A percentile compares a stretch with the other conserved stretches of the same genome.
Evolutionary conservation across 73 alveolate species (phyloP).

Genomic region (Diophrys appendiculata): DNA sequence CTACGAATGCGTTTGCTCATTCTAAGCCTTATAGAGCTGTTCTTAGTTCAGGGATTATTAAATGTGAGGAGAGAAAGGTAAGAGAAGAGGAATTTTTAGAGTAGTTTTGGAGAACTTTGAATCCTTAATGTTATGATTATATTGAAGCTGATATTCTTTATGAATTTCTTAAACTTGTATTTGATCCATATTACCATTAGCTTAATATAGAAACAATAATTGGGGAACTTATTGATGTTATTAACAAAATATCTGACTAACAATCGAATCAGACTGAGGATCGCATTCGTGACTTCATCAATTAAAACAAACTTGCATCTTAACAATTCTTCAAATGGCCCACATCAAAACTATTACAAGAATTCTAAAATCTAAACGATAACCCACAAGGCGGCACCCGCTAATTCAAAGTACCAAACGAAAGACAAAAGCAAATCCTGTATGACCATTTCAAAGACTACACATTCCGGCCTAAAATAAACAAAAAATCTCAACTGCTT

Average conservation of each 20-base stretch:
- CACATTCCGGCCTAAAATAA: constrained; percentile 27
- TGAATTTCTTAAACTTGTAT: constrained; percentile 27
- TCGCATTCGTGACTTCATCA: background rate
- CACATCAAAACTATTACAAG: background rate
- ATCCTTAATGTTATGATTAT: background rate
- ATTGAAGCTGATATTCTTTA: background rate
- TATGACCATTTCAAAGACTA: constrained; percentile 28
- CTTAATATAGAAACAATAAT: constrained; percentile 7
- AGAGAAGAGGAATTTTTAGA: background rate
- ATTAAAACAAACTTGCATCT: background rate
- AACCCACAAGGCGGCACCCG: constrained; percentile 12
- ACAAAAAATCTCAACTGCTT: background rate
- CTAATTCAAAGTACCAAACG: constrained; percentile 13
- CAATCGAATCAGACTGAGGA: background rate
- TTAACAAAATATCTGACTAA: background rate
- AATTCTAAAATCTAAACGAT: constrained; percentile 15
- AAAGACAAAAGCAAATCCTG: constrained; percentile 10
- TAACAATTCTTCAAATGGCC: too few relatives aligned
- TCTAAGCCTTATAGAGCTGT: background rate
- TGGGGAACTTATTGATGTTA: constrained; percentile 15
- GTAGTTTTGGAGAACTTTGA: background rate
- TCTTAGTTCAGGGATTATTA: background rate
- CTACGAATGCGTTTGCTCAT: background rate
- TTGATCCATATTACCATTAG: constrained; percentile 26
- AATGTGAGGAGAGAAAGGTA: constrained; percentile 8